Percentiles rank a stretch among this genome's conserved stretches.
phyloP scores from a whole-genome alignment of 345 rosid genomes.

The Citropsis articulata region DNA sequence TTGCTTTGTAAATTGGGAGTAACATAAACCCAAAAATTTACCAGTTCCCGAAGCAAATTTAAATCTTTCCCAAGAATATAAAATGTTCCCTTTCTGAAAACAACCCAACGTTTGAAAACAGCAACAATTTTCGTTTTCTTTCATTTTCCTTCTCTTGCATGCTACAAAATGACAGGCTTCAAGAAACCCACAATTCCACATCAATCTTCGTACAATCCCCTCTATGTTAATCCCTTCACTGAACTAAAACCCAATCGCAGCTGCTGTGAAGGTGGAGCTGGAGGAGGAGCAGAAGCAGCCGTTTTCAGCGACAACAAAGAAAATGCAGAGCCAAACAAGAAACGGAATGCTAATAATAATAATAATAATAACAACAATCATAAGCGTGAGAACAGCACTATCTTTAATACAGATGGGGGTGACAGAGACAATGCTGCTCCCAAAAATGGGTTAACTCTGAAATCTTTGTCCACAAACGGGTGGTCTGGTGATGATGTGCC shows the following conservation, averaged over 20 bases:
- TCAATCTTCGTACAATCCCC: conserved; percentile 35
- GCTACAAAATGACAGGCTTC: conserved; percentile 18
- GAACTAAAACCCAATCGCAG: conserved; percentile 35
- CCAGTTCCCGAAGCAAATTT: background rate
- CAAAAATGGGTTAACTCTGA: conserved; percentile 27
- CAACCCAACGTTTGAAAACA: background rate
- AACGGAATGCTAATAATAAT: background rate
- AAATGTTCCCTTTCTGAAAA: background rate
- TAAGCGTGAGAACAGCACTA: background rate
- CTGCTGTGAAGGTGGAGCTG: conserved; percentile 32
- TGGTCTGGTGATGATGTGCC: conserved; percentile 24
- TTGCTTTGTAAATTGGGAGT: background rate
- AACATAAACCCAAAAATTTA: background rate
- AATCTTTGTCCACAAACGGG: conserved; percentile 40
- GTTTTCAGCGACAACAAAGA: conserved; percentile 40
- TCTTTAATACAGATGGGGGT: background rate
- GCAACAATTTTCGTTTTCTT: background rate
- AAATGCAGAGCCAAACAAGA: conserved; percentile 23
- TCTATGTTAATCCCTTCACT: conserved; percentile 37
- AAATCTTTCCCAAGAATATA: background rate
- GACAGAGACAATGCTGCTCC: conserved; percentile 48
- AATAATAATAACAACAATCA: background rate
- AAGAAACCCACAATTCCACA: conserved; percentile 26
- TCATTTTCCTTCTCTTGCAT: background rate
- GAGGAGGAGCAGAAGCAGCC: background rate